These are phyloP conservation scores for Ophiocordyceps australis DNA, from an alignment of 2,329 filamentous ascomycete species.

Conservation along the genomic window DNA sequence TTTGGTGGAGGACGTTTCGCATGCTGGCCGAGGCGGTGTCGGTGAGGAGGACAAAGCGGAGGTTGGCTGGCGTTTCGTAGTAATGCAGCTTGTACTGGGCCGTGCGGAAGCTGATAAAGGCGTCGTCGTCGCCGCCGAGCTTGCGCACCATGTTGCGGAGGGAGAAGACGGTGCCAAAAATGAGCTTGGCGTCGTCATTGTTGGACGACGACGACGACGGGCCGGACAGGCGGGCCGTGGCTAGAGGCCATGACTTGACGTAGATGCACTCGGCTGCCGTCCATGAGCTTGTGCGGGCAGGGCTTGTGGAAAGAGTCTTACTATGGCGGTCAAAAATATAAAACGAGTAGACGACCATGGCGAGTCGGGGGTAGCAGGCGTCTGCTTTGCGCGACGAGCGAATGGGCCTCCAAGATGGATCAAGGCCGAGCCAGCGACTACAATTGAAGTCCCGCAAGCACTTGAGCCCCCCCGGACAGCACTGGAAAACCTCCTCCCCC, in stretches of 20 bases:
- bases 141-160: constrained; percentile 94
- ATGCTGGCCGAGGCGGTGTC: constrained; percentile 81
- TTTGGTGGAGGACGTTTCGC: constrained; percentile 88
- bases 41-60: constrained; percentile 93
- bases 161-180: constrained; percentile 94
- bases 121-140: constrained; percentile 83
- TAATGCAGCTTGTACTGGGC: constrained; percentile 96
- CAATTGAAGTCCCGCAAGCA: no score
- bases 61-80: constrained; percentile 91
- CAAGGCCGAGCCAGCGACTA: no score
- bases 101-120: constrained; percentile 86
- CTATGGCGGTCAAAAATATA: constrained; percentile 99
- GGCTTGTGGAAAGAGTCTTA: constrained; percentile 22
- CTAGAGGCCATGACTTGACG: constrained; percentile 63
- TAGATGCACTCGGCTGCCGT: constrained; percentile 87
- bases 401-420: no score
- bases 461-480: no score
- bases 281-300: background rate
- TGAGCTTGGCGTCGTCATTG: constrained; percentile 82
- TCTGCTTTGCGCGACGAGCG: no score
- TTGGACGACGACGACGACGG: constrained; percentile 10
- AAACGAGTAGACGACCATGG: constrained; percentile 91
- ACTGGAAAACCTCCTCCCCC: no score
- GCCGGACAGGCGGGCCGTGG: constrained; percentile 6
- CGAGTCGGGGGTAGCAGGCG: no score